Conservation (phyloP, 2,329 filamentous ascomycete species). For the Cladophialophora chaetospira region DNA sequence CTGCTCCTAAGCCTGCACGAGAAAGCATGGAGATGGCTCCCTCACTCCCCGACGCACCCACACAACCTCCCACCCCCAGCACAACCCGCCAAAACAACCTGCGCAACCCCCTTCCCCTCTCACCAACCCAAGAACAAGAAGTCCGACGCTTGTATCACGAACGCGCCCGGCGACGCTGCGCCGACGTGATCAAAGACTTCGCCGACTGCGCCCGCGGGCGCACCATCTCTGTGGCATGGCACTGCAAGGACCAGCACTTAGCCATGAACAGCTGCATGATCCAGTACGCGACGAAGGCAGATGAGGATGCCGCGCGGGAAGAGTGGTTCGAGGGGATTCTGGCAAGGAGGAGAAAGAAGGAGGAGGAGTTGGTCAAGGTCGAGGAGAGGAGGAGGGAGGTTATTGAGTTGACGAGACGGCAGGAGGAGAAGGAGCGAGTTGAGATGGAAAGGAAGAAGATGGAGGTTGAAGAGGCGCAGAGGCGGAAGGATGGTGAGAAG, state of each 20-base stretch:
- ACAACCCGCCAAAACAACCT: conserved; percentile 62
- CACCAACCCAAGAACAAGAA: conserved; percentile 77
- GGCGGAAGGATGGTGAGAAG: conserved; percentile 15
- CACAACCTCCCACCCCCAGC: conserved; percentile 41
- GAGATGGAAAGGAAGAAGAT: conserved; percentile 23
- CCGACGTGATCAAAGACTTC: conserved; percentile 82
- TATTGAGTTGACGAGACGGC: conserved; percentile 35
- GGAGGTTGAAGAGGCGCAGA: conserved; percentile 17
- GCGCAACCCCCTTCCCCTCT: conserved; percentile 80
- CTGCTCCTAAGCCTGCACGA: background rate
- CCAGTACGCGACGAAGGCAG: conserved; percentile 80
- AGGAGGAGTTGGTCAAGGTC: conserved; percentile 55
- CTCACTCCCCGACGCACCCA: background rate
- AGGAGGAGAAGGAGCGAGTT: conserved; percentile 30
- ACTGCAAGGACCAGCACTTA: conserved; percentile 75
- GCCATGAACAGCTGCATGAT: conserved; percentile 96
- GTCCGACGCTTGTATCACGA: conserved; percentile 80
- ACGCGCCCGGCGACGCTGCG: conserved; percentile 74
- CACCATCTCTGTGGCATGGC: conserved; percentile 84
- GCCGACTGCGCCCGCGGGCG: conserved; percentile 84
- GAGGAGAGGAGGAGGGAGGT: conserved; percentile 46
- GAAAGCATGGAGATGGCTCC: conserved; percentile 29
- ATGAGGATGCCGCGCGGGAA: conserved; percentile 84
- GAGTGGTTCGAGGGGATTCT: conserved; percentile 86
- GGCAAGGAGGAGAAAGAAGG: conserved; percentile 67